Evolutionary conservation across 164 flowering plant genomes (phyloP), one percentile per base, ranked within the genome.

Genomic region (Saururus chinensis): DNA sequence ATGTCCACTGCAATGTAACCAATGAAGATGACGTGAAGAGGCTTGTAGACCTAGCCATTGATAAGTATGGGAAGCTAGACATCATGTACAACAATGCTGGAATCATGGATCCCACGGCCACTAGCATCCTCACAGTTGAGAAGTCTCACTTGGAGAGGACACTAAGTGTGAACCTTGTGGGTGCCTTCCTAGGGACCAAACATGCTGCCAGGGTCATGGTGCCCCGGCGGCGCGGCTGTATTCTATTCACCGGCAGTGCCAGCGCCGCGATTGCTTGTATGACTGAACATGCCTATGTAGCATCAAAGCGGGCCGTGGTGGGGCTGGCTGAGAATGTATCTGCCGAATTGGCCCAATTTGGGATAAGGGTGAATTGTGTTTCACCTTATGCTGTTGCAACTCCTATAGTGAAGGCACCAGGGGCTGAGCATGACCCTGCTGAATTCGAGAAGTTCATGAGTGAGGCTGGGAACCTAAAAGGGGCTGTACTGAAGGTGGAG

Each of bases 341-440:
- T 1, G 80, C 69, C 14, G 88, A 83, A 60, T 53, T 81, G 11
- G 83, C 85, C 30, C 65, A 66, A 57, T 56, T 60, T 55, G 85
- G 85, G 17, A 76, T 83, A 5, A 64, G 88, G 14, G 88, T 79
- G 25, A 83, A 83, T 41, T 74, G 74, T 51, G 63, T 82, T 0
- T 77, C 85, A 1, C 85, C 82, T 0, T 77, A 52, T 40, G 77
- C 63, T 0, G 66, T 81, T 0, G 64, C 73, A 6, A 65, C 68
- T 19, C 9, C 60, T 19, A 30, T 66, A 49, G 61, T 26, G 1
- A 55, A 68, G 54, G 26, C 22, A 4, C 4, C 16, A 23, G 41
- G 23, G 21, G 57, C 60, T 0, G 60, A n/a, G 4, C 51, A 54
- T 59, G 56, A 20, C 11, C 20, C n/a, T 4, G 57, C 17, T 60